Base-by-base conservation (phyloP, 2,329 filamentous ascomycete species). In the Didymella lethalis region DNA sequence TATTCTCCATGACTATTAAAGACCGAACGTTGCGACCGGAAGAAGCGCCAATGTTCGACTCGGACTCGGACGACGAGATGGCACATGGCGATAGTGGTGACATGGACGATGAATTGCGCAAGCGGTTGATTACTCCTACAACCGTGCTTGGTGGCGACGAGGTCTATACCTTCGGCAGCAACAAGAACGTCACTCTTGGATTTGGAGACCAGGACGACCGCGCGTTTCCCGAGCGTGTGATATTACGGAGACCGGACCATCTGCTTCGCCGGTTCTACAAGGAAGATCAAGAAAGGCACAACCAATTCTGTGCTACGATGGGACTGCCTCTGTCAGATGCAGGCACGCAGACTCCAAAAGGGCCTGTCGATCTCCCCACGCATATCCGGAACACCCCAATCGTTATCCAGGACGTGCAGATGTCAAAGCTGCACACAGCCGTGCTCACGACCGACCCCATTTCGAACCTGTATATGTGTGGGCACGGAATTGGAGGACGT, bases 151-250 rank as follows among this genome's bases (percentile, higher is more conserved):
- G 81, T 23, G 94, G 92, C 8, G 92, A 97, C 69, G 95, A 99
- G 72, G 81, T 97, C 0, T 98, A 92, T 70, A 90, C 92, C 0
- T 97, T 98, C 77, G 95, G 95, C 48, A 98, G 93, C 78, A 99
- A 97, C 78, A 96, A 95, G 72, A 99, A 99, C 67, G 79, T 96
- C 10, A 95, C 91, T 0, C 85, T 99, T 23, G 95, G 95, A 1
- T 89, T 98, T 60, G 93, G 93, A n/a, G 93, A 99, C 72, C 90
- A 96, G 70, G 93, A 97, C 74, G 94, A 99, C 73, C 88, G 95
- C 3, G 93, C 98, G 64, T 96, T 90, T 69, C 95, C 95, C 0
- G 95, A 98, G 75, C 90, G 92, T 10, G 87, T 97, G 11, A 81
- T 84, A 31, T 77, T 98, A 32, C 86, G 87, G 54, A 87, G 94